Evolutionary conservation across 768 basidiomycete genomes (phyloP).

Genomic region (Pleurotus eryngii): DNA sequence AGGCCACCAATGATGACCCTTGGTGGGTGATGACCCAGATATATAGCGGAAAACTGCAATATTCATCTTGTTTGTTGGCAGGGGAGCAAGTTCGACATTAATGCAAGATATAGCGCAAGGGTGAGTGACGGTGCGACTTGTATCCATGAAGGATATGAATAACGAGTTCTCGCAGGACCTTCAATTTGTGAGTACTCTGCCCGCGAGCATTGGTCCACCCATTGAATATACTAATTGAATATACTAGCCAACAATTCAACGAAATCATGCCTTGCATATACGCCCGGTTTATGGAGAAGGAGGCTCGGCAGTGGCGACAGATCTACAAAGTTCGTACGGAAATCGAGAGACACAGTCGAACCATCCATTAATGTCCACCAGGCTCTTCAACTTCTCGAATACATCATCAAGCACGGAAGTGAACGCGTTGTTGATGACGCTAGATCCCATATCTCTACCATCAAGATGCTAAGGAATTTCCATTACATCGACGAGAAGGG

Average conservation of each 20-base stretch:
- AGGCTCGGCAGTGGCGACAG: conserved; percentile 96
- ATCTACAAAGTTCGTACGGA: conserved; percentile 83
- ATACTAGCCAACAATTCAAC: conserved; percentile 88
- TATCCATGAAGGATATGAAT: too few species aligned
- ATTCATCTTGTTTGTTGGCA: conserved; percentile 25
- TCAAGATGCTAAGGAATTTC: conserved; percentile 97
- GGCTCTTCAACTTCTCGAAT: conserved; percentile 93
- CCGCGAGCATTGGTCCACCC: conserved; percentile 6
- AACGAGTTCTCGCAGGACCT: conserved; percentile 60
- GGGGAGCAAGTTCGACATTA: conserved; percentile 96
- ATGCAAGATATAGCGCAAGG: conserved; percentile 99
- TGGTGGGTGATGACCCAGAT: conserved; percentile 64
- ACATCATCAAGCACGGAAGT: conserved; percentile 93
- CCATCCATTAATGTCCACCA: conserved; percentile 21
- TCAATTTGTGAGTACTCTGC: conserved; percentile 76
- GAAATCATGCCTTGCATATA: conserved; percentile 99
- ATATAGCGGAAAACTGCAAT: background rate
- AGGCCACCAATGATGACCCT: conserved; percentile 97
- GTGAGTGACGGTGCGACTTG: conserved; percentile 41
- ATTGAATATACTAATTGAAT: conserved; percentile 25
- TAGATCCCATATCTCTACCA: conserved; percentile 86
- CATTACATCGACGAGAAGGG: conserved; percentile 99
- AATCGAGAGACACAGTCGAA: background rate
- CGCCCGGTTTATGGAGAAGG: conserved; percentile 95
- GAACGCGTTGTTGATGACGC: conserved; percentile 98